phyloP scores from a whole-genome alignment of 306 rosid species.

The Clitoria ternatea region DNA sequence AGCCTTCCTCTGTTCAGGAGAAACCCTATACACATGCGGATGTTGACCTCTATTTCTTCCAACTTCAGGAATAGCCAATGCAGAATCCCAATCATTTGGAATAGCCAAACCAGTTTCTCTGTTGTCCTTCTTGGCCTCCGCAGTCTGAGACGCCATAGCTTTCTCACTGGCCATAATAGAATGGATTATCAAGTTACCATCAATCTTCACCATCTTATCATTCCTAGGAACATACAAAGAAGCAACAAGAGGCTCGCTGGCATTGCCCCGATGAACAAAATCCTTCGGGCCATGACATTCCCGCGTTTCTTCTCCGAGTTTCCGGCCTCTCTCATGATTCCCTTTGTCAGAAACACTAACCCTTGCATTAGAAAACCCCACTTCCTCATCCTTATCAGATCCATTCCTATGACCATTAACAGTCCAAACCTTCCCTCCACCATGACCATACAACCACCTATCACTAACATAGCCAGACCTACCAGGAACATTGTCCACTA shows the following conservation, averaged over 20 bases:
- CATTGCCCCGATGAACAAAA: slow-evolving; percentile 42
- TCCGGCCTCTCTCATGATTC: slow-evolving; percentile 37
- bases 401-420: slow-evolving; percentile 42
- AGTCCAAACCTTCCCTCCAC: slow-evolving; percentile 53
- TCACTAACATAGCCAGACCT: slow-evolving; percentile 43
- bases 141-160: slow-evolving; percentile 58
- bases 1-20: slow-evolving; percentile 59
- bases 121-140: slow-evolving; percentile 35
- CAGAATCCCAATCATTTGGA: slow-evolving; percentile 51
- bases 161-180: slow-evolving; percentile 93
- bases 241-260: slow-evolving; percentile 84
- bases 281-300: slow-evolving; percentile 32
- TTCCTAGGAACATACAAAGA: slow-evolving; percentile 96
- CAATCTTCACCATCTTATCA: slow-evolving; percentile 89
- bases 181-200: slow-evolving; percentile 93
- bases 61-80: slow-evolving; percentile 68
- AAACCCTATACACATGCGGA: slow-evolving; percentile 46
- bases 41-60: slow-evolving; percentile 60
- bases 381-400: slow-evolving; percentile 39
- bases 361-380: slow-evolving; percentile 40
- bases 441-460: slow-evolving; percentile 41
- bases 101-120: slow-evolving; percentile 64
- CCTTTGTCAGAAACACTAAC: slow-evolving; percentile 30
- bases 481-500: slow-evolving; percentile 40
- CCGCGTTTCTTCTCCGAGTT: slow-evolving; percentile 31